A percentile compares a stretch with the other conserved stretches of the same genome.
phyloP scores from a whole-genome alignment of 225 moss, liverwort and hornwort genomes.

The Marchantia paleacea region DNA sequence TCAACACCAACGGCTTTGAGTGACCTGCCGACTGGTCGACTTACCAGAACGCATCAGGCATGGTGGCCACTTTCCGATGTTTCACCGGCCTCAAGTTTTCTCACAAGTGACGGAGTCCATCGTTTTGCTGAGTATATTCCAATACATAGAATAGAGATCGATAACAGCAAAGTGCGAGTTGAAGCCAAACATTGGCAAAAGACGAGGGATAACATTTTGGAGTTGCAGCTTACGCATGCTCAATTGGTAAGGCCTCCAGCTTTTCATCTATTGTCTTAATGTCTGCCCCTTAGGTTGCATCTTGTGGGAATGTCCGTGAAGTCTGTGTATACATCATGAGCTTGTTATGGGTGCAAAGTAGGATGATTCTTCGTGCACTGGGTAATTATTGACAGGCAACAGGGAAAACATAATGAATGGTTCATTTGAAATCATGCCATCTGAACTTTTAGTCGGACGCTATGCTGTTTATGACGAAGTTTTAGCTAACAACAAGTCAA shows the following conservation, averaged over 20 bases:
- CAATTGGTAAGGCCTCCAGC: conserved; percentile 54
- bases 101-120: conserved; percentile 28
- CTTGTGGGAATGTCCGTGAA: too few relatives aligned
- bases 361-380: too few relatives aligned
- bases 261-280: background rate
- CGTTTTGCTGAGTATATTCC: conserved; percentile 65
- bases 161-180: conserved; percentile 41
- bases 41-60: conserved; percentile 31
- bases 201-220: conserved; percentile 39
- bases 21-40: conserved; percentile 21
- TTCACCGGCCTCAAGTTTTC: conserved; percentile 24
- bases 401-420: background rate
- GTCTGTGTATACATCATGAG: too few relatives aligned
- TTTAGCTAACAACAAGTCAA: background rate
- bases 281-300: background rate
- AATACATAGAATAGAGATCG: conserved; percentile 58
- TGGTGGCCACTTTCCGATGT: conserved; percentile 61
- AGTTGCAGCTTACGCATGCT: conserved; percentile 62
- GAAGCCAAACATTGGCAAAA: conserved; percentile 53
- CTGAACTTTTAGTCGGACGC: background rate
- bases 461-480: background rate
- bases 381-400: background rate
- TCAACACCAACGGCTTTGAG: conserved; percentile 20
- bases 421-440: background rate
- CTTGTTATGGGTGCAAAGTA: too few relatives aligned